Evolutionary conservation across 192 early-diverging fungal species (phyloP), one percentile per base, ranked within the genome.

Genomic region (Umbelopsis sp.): DNA sequence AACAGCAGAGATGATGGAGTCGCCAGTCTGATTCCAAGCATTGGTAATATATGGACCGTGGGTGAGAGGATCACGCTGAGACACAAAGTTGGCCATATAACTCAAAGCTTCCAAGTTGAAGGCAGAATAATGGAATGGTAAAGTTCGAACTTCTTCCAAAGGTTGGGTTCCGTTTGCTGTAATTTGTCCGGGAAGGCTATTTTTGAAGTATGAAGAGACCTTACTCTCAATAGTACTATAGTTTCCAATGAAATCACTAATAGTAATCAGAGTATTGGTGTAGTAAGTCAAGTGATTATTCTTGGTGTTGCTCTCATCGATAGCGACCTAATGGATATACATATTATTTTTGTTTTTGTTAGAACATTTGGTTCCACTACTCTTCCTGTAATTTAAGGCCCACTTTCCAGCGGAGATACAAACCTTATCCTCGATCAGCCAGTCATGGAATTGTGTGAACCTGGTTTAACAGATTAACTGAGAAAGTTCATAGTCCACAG

Each of bases 231-330:
- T 62, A 32, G 56, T 62, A 12, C 56, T 62, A 26, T 62, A 62
- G 29, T 98, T 98, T 56, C 95, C 96, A 73, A 97, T 96, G 77
- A 97, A 98, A 80, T 98, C 75, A 38, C 44, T 45, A 21, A 72
- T 65, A 90, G 68, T 84, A 20, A 32, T 62, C 16, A 62, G n/a
- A 4, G 56, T 29, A 20, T 62, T 26, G 17, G 56, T 62, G 31
- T 62, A 62, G 56, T 62, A 62, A 32, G 25, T 62, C 56, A 62
- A 34, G 31, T 62, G 56, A n/a, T 62, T 62, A 31, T 62, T 62
- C 16, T 29, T 62, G 17, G 56, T 62, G 31, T 62, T n/a, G 31
- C 56, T 32, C 34, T 62, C 56, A 62, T 62, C 56, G 34, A 62
- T 34, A 2, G 56, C 56, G 14, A 62, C 34, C 56, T 62, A 62